A percentile compares a stretch with the other conserved stretches of the same genome.
Evolutionary conservation across 805 yeast species (phyloP).

Genomic region (Ogataea degrootiae): DNA sequence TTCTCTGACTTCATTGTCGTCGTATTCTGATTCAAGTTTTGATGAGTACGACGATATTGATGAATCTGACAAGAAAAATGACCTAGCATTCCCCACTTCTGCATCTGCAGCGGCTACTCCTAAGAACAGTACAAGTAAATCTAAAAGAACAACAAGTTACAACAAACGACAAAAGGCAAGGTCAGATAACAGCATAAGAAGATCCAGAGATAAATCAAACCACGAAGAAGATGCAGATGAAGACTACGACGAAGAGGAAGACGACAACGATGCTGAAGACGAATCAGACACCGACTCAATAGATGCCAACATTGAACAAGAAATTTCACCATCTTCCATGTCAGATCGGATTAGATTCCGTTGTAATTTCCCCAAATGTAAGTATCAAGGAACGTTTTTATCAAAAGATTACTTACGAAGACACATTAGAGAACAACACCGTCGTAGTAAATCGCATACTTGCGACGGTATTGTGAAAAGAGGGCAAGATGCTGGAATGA

Average conservation of each 20-base stretch:
- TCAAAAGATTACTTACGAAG: slow-evolving; percentile 23
- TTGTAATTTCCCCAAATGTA: slow-evolving; percentile 20
- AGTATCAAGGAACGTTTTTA: slow-evolving; percentile 25
- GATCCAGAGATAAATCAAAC: neutral
- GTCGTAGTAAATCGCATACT: slow-evolving; percentile 15
- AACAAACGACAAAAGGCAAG: neutral
- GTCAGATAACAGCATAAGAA: neutral
- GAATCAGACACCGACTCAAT: slow-evolving; percentile 7
- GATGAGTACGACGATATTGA: too few species aligned
- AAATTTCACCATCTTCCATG: slow-evolving; percentile 2
- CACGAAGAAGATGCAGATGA: neutral
- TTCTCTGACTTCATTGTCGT: neutral
- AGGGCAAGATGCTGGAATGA: neutral
- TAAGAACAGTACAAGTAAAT: too few species aligned
- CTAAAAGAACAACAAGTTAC: too few species aligned
- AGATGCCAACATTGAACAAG: slow-evolving; percentile 7
- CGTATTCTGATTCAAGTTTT: neutral
- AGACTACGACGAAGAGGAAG: neutral
- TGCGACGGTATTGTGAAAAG: slow-evolving; percentile 9
- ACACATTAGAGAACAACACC: slow-evolving; percentile 27
- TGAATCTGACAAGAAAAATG: too few species aligned
- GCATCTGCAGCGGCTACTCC: too few species aligned
- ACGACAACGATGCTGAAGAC: slow-evolving; percentile 2
- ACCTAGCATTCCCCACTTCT: too few species aligned
- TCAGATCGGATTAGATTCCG: slow-evolving; percentile 9